Evolutionary conservation across 495 filamentous ascomycete genomes (phyloP).

Genomic region (Daldinia bambusicola): DNA sequence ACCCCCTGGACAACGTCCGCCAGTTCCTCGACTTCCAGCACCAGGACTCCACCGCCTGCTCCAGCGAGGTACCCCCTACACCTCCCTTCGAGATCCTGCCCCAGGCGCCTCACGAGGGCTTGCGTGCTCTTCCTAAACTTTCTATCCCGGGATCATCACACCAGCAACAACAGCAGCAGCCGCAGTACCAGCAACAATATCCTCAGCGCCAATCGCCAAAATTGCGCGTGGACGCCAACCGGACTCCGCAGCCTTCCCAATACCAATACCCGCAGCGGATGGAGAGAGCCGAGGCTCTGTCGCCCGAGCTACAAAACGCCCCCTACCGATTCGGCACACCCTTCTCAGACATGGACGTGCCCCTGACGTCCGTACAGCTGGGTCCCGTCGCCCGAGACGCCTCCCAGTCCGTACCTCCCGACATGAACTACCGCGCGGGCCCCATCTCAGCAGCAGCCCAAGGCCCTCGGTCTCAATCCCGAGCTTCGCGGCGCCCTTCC

Average conservation of each 20-base stretch:
- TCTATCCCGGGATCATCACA: conserved; percentile 56
- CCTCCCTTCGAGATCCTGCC: conserved; percentile 64
- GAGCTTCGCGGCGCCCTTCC: conserved; percentile 67
- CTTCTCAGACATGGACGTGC: conserved; percentile 90
- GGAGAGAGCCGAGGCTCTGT: conserved; percentile 59
- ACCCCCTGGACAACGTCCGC: conserved; percentile 91
- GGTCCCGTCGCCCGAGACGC: conserved; percentile 75
- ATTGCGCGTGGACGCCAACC: conserved; percentile 18
- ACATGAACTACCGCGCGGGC: conserved; percentile 77
- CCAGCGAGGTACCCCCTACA: conserved; percentile 65
- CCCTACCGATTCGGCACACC: conserved; percentile 81
- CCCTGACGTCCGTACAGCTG: conserved; percentile 75
- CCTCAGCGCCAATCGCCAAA: conserved; percentile 23
- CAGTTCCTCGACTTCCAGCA: conserved; percentile 87
- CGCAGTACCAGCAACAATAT: conserved; percentile 42
- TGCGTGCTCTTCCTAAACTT: conserved; percentile 68
- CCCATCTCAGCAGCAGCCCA: conserved; percentile 15
- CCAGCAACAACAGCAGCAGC: conserved; percentile 49
- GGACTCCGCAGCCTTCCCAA: conserved; percentile 38
- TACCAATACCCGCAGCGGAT: conserved; percentile 60
- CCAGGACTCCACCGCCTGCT: conserved; percentile 57
- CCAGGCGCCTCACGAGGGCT: conserved; percentile 59
- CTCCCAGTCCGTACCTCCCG: conserved; percentile 91
- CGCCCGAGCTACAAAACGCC: conserved; percentile 61
- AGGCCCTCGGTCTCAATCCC: conserved; percentile 60